Percentiles rank a stretch among this genome's conserved stretches.
phyloP scores from a whole-genome alignment of 1,284 basidiomycete genomes.

The Cerrena zonata region DNA sequence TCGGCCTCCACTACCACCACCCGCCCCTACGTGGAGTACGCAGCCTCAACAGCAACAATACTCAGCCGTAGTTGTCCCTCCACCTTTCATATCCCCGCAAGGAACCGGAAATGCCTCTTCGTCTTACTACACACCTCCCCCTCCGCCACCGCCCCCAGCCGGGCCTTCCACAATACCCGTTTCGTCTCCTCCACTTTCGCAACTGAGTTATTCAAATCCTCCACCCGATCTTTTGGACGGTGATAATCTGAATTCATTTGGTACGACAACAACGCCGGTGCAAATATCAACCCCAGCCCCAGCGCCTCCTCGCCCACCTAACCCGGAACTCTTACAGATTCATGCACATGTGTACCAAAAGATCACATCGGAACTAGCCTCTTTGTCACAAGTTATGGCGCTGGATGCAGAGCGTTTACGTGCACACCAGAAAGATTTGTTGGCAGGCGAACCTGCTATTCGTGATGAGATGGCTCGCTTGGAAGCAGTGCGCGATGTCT shows the following conservation, averaged over 20 bases:
- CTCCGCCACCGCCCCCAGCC: conserved; percentile 23
- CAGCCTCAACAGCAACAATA: conserved; percentile 8
- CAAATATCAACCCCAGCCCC: conserved; percentile 24
- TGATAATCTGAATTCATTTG: conserved; percentile 25
- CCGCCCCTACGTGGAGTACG: background rate
- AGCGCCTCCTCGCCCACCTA: conserved; percentile 80
- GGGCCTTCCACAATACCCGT: conserved; percentile 12
- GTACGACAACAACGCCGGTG: conserved; percentile 14
- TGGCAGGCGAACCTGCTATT: conserved; percentile 86
- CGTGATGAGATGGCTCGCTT: conserved; percentile 93
- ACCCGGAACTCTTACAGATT: conserved; percentile 80
- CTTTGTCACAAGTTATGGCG: conserved; percentile 59
- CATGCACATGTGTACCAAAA: conserved; percentile 78
- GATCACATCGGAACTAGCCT: conserved; percentile 63
- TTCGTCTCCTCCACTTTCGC: conserved; percentile 16
- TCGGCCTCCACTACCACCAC: conserved; percentile 1
- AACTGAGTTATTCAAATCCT: conserved; percentile 23
- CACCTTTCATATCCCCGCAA: conserved; percentile 21
- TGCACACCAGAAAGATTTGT: conserved; percentile 77
- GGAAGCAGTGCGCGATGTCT: conserved; percentile 91
- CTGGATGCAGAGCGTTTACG: conserved; percentile 72
- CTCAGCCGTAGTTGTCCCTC: conserved; percentile 19
- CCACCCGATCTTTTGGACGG: conserved; percentile 33
- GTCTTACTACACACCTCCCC: conserved; percentile 18
- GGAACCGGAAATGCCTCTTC: conserved; percentile 10